phyloP scores from a whole-genome alignment of 2,329 filamentous ascomycete species.

The Endocalyx cinctus region DNA sequence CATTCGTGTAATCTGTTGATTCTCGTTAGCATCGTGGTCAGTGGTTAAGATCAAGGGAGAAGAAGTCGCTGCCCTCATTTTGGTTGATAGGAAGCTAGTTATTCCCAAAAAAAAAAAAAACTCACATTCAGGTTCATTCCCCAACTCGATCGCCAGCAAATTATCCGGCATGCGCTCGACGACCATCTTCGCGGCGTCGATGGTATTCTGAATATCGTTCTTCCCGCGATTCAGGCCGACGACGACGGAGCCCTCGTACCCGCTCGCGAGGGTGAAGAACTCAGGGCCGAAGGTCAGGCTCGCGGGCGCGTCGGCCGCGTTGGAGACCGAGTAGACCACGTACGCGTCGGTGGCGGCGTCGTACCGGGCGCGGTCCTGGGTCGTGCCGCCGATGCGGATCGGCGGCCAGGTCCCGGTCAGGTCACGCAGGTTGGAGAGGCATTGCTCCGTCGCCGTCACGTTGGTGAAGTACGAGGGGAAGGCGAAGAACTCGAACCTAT shows the following conservation, averaged over 20 bases:
- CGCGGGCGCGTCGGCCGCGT: constrained; percentile 41
- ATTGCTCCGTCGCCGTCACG: constrained; percentile 45
- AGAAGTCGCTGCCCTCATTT: too few species aligned
- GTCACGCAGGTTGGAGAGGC: constrained; percentile 46
- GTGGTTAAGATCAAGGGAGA: too few species aligned
- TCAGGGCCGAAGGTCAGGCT: constrained; percentile 47
- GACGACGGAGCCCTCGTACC: constrained; percentile 45
- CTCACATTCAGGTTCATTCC: constrained; percentile 54
- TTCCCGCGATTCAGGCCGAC: constrained; percentile 50
- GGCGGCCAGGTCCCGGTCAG: constrained; percentile 48
- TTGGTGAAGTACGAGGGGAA: constrained; percentile 51
- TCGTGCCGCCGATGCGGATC: constrained; percentile 54
- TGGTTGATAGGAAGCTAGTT: constrained; percentile 7
- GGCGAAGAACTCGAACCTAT: constrained; percentile 51
- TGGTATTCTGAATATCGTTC: constrained; percentile 49
- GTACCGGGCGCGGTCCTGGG: constrained; percentile 51
- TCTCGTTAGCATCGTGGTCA: too few species aligned
- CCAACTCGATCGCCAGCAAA: constrained; percentile 49
- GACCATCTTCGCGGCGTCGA: constrained; percentile 44
- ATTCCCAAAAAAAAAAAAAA: background rate
- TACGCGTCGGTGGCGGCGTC: constrained; percentile 39
- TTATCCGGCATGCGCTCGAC: constrained; percentile 41
- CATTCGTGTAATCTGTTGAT: constrained; percentile 28
- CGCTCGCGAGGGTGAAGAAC: constrained; percentile 45
- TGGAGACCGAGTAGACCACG: constrained; percentile 47